A percentile compares a stretch with the other conserved stretches of the same genome.
phyloP scores from a whole-genome alignment of 345 rosid species.

The Bruguiera parviflora region DNA sequence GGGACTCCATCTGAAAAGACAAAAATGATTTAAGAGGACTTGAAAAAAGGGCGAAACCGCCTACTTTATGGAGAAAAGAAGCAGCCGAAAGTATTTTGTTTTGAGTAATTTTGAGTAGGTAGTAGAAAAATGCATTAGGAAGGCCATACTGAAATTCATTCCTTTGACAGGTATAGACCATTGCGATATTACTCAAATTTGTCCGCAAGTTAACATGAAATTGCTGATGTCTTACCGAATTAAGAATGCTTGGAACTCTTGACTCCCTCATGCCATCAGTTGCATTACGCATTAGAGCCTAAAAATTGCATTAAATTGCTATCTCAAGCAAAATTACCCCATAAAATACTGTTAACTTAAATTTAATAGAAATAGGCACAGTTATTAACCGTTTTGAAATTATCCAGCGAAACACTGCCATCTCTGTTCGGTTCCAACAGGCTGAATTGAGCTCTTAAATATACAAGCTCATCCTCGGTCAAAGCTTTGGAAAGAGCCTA shows the following conservation, averaged over 20 bases:
- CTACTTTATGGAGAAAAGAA: background rate
- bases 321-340: background rate
- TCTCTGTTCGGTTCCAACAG: slow-evolving; percentile 76
- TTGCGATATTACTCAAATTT: no score
- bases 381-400: slow-evolving; percentile 62
- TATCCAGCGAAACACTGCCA: slow-evolving; percentile 67
- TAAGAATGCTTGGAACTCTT: slow-evolving; percentile 66
- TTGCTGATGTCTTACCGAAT: slow-evolving; percentile 41
- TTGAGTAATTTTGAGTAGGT: no score
- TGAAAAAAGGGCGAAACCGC: background rate
- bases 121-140: background rate
- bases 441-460: slow-evolving; percentile 72
- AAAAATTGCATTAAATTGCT: slow-evolving; percentile 20
- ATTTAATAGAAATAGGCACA: slow-evolving; percentile 8
- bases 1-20: slow-evolving; percentile 62
- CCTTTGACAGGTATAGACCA: background rate
- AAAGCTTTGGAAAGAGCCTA: slow-evolving; percentile 94
- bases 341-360: background rate
- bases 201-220: background rate
- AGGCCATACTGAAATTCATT: background rate
- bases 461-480: slow-evolving; percentile 74
- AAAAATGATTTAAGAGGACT: slow-evolving; percentile 1
- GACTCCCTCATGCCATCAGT: slow-evolving; percentile 89
- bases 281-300: slow-evolving; percentile 64
- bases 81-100: background rate